These are phyloP conservation scores for Fusarium begoniae DNA, from an alignment of 2,329 filamentous ascomycete genomes.

Conservation along the genomic window DNA sequence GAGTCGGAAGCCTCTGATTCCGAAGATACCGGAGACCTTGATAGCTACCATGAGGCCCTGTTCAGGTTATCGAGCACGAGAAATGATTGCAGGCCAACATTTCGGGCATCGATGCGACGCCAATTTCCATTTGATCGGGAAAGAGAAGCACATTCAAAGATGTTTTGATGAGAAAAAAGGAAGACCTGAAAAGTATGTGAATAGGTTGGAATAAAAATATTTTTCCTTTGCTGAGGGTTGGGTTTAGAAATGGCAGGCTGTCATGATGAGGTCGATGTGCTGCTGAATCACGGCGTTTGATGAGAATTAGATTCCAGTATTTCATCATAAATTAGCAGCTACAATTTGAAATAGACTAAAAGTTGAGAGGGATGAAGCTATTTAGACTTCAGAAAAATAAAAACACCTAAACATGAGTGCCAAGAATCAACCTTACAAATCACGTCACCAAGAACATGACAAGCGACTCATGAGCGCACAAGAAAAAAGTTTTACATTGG, in stretches of 20 bases:
- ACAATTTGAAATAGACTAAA: rapidly evolving
- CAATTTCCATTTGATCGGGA: not conserved
- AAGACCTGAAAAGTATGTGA: rapidly evolving
- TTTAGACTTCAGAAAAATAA: no score
- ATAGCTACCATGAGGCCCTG: not conserved
- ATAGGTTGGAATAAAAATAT: rapidly evolving
- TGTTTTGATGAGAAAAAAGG: rapidly evolving
- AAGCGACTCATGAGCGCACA: not conserved
- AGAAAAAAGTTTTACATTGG: not conserved
- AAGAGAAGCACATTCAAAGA: not conserved
- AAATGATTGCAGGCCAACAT: not conserved
- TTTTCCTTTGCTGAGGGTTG: not conserved
- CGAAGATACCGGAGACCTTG: not conserved
- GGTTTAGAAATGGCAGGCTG: not conserved
- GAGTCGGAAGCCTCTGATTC: not conserved
- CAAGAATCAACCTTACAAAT: not conserved
- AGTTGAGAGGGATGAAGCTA: rapidly evolving
- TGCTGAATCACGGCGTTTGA: not conserved
- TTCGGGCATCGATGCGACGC: not conserved
- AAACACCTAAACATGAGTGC: not conserved
- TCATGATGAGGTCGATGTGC: rapidly evolving
- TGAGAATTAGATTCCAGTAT: rapidly evolving
- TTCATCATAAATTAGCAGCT: rapidly evolving
- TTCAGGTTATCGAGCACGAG: not conserved
- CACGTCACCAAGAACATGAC: not conserved